These are phyloP conservation scores for Microcyclospora tardicrescens DNA, from an alignment of 2,329 filamentous ascomycete genomes.

Conservation along the genomic window DNA sequence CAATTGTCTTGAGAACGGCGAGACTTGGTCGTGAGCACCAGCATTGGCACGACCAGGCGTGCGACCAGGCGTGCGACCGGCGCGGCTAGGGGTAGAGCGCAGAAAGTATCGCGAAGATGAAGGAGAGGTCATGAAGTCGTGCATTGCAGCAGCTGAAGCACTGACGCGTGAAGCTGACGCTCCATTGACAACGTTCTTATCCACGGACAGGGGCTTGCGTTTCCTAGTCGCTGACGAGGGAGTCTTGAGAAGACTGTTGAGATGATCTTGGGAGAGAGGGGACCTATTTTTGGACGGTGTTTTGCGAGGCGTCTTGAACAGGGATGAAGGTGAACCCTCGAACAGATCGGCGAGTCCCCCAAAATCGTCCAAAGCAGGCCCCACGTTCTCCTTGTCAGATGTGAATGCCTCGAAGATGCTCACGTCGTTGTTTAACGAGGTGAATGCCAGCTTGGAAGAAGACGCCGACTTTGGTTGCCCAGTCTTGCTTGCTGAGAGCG, in stretches of 20 bases:
- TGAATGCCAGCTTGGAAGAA: slow-evolving; percentile 6
- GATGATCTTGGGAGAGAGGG: slow-evolving; percentile 37
- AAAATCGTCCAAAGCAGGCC: slow-evolving; percentile 24
- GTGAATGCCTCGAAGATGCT: slow-evolving; percentile 25
- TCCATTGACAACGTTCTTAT: slow-evolving; percentile 14
- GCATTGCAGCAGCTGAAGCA: slow-evolving; percentile 4
- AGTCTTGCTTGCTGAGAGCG: slow-evolving; percentile 1
- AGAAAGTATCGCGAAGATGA: slow-evolving; percentile 25
- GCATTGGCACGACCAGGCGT: slow-evolving; percentile 12
- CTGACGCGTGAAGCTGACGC: neutral
- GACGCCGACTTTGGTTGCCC: slow-evolving; percentile 11
- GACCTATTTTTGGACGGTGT: slow-evolving; percentile 42
- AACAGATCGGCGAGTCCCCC: slow-evolving; percentile 48
- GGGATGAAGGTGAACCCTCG: slow-evolving; percentile 45
- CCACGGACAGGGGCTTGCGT: slow-evolving; percentile 19
- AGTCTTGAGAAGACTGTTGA: slow-evolving; percentile 33
- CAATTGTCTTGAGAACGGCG: slow-evolving; percentile 51
- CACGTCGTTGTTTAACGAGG: slow-evolving; percentile 9
- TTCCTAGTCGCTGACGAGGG: slow-evolving; percentile 29
- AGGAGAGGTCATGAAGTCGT: slow-evolving; percentile 25
- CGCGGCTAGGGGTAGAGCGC: slow-evolving; percentile 27
- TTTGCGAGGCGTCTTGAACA: slow-evolving; percentile 45
- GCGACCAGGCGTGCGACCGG: slow-evolving; percentile 20
- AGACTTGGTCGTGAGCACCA: slow-evolving; percentile 22
- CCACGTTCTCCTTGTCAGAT: slow-evolving; percentile 46